phyloP scores from a whole-genome alignment of 148 eudicot genomes.

The Vaccinium vitisidaea region DNA sequence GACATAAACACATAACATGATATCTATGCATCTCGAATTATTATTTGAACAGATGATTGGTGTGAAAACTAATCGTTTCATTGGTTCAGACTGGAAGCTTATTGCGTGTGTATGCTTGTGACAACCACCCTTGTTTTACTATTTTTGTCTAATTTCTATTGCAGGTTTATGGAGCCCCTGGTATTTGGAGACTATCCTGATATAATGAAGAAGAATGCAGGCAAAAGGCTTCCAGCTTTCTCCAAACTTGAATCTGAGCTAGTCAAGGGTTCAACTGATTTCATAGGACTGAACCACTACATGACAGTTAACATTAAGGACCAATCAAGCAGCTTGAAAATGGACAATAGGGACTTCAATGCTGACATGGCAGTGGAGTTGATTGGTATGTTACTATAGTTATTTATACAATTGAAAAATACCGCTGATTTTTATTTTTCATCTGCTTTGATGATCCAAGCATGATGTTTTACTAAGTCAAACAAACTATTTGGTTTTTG shows the following conservation, averaged over 20 bases:
- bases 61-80: background rate
- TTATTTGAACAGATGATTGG: background rate
- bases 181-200: constrained; percentile 58
- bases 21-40: background rate
- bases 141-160: background rate
- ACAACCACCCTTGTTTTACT: background rate
- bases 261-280: constrained; percentile 59
- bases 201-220: constrained; percentile 40
- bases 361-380: constrained; percentile 39
- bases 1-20: background rate
- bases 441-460: background rate
- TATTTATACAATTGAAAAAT: background rate
- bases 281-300: constrained; percentile 61
- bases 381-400: constrained; percentile 30
- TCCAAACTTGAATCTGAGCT: constrained; percentile 36
- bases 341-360: constrained; percentile 29
- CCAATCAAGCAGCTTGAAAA: constrained; percentile 25
- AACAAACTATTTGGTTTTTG: background rate
- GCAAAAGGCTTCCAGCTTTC: constrained; percentile 45
- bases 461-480: background rate
- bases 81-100: background rate
- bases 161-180: constrained; percentile 57
- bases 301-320: constrained; percentile 23
- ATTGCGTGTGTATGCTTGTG: background rate
- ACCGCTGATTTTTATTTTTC: background rate